A percentile compares a stretch with the other conserved stretches of the same genome.
Evolutionary conservation across 1,284 basidiomycete species (phyloP).

Genomic region (Cryptococcus wingfieldii): DNA sequence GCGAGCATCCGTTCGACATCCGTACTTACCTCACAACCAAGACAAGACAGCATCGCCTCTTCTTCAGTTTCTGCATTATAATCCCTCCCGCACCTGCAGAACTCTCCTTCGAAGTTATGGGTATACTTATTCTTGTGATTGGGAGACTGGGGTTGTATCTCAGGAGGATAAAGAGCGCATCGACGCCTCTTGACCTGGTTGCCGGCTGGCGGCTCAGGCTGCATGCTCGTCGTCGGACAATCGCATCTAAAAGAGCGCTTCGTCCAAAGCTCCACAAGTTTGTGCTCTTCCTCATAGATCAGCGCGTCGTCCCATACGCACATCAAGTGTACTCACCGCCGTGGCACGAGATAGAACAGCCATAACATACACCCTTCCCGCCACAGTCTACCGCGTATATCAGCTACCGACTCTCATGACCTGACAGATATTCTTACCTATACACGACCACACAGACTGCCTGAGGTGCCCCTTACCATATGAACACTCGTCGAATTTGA

Average conservation of each 20-base stretch:
- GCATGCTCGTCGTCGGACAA: slow-evolving; percentile 42
- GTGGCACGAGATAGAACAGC: slow-evolving; percentile 48
- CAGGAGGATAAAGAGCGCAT: slow-evolving; percentile 34
- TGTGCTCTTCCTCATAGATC: slow-evolving; percentile 32
- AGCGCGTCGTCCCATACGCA: background rate
- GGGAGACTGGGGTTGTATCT: slow-evolving; percentile 26
- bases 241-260: slow-evolving; percentile 45
- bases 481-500: slow-evolving; percentile 45
- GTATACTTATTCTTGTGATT: slow-evolving; percentile 41
- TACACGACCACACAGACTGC: slow-evolving; percentile 46
- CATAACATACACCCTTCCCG: slow-evolving; percentile 50
- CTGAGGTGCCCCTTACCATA: slow-evolving; percentile 37
- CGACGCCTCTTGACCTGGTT: slow-evolving; percentile 9
- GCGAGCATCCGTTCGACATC: background rate
- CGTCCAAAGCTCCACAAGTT: slow-evolving; percentile 47
- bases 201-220: slow-evolving; percentile 10
- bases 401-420: background rate
- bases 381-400: slow-evolving; percentile 36
- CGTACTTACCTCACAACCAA: slow-evolving; percentile 44
- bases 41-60: slow-evolving; percentile 47
- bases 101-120: slow-evolving; percentile 41
- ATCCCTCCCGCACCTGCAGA: slow-evolving; percentile 46
- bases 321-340: slow-evolving; percentile 27
- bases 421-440: slow-evolving; percentile 23
- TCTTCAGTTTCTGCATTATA: slow-evolving; percentile 47